These are phyloP conservation scores for Nyssa sinensis DNA, from an alignment of 148 eudicot species.

Conservation along the genomic window DNA sequence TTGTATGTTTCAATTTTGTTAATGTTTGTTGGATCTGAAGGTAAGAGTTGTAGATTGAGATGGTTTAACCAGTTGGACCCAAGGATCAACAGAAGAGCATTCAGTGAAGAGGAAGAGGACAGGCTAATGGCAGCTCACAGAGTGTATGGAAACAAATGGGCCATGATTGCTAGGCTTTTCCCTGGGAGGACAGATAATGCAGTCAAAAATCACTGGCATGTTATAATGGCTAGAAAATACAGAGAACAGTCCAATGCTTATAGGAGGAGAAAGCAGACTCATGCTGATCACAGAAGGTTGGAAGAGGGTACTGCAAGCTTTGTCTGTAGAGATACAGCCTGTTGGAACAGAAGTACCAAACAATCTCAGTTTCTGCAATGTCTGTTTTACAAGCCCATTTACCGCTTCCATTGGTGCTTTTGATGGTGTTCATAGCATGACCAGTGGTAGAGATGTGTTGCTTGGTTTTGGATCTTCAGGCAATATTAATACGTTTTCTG, in stretches of 20 bases:
- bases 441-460: neutral
- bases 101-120: too few relatives aligned
- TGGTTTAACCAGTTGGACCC: too few relatives aligned
- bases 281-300: neutral
- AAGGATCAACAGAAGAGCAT: too few relatives aligned
- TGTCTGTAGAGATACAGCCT: too few relatives aligned
- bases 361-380: neutral
- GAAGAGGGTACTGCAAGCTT: conserved; percentile 8
- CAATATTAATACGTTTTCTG: too few relatives aligned
- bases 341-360: conserved; percentile 11
- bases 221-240: conserved; percentile 83
- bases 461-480: neutral
- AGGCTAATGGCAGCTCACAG: too few relatives aligned
- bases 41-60: conserved; percentile 88
- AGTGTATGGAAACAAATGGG: too few relatives aligned
- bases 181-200: conserved; percentile 91
- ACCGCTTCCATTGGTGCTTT: conserved; percentile 21
- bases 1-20: neutral
- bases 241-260: too few relatives aligned
- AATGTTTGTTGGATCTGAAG: conserved; percentile 22
- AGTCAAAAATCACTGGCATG: conserved; percentile 97
- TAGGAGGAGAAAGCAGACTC: conserved; percentile 41
- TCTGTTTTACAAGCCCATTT: conserved; percentile 20
- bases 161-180: too few relatives aligned
- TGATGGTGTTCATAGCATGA: neutral